Evolutionary conservation across 2,329 filamentous ascomycete genomes (phyloP).

Genomic region (Penicillium sp.): DNA sequence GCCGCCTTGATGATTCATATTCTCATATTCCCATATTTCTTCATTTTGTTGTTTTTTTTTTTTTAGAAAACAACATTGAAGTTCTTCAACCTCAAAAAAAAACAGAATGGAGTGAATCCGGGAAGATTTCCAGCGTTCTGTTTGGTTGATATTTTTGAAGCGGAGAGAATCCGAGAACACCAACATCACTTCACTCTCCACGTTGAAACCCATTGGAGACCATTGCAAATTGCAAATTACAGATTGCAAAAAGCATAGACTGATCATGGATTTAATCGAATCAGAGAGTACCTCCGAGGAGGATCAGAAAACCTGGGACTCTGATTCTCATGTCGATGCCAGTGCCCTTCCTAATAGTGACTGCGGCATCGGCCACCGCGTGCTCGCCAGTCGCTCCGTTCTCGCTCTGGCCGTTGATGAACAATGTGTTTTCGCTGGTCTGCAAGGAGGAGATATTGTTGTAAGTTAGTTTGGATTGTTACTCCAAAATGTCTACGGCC

Average conservation of each 20-base stretch:
- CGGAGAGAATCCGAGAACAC: slow-evolving; percentile 10
- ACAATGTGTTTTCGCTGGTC: slow-evolving; percentile 83
- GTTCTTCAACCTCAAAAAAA: background rate
- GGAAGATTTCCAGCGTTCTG: background rate
- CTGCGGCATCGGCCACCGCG: slow-evolving; percentile 45
- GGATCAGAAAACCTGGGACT: slow-evolving; percentile 37
- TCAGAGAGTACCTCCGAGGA: slow-evolving; percentile 39
- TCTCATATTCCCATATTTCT: background rate
- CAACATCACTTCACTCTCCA: slow-evolving; percentile 23
- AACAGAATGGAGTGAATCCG: slow-evolving; percentile 3
- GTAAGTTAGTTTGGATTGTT: slow-evolving; percentile 41
- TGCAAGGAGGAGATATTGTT: slow-evolving; percentile 89
- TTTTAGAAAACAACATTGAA: background rate
- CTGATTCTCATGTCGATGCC: slow-evolving; percentile 29
- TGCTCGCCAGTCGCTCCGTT: slow-evolving; percentile 45
- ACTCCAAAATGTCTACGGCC: background rate
- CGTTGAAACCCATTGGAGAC: background rate
- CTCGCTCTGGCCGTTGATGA: slow-evolving; percentile 80
- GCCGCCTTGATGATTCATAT: slow-evolving; percentile 28
- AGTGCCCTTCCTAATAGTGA: slow-evolving; percentile 27
- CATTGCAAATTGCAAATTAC: too few relatives aligned
- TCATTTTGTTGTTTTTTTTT: background rate
- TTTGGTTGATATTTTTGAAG: slow-evolving; percentile 7
- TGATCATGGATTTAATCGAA: slow-evolving; percentile 38
- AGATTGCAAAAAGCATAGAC: background rate